Base-by-base conservation (phyloP, 2,329 filamentous ascomycete genomes). In the Aureobasidium zeae region DNA sequence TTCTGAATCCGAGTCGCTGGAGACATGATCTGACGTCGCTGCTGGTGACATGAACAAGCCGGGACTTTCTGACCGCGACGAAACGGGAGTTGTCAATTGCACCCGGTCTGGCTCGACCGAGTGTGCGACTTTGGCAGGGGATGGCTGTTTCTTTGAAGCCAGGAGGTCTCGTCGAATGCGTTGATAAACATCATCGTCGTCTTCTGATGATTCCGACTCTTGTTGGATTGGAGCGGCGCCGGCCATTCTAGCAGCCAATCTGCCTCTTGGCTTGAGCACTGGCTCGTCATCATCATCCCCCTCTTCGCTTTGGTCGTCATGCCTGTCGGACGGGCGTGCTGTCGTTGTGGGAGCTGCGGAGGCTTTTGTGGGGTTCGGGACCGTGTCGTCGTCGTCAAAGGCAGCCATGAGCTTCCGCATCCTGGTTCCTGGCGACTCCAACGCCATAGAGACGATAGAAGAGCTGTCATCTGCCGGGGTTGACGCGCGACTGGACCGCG, bases 161-260 rank as follows among this genome's bases (percentile, higher is more conserved):
- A 65, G 55, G 10, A 74, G 55, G 55, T 69, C 61, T 52, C 63
- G 67, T 53, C 58, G 69, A 33, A 71, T 62, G 16, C 61, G 60
- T 28, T 63, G 55, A 46, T 64, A 65, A 6, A 68, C 67, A 25
- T 57, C 47, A 8, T 54, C 53, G 10, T 57, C 53, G 26, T 56
- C 53, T 9, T 17, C 32, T 12, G 21, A 52, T 10, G 52, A 48
- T 21, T 52, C 34, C 8, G 39, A 47, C 19, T 57, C 26, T 51
- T 53, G 48, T 22, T 46, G 34, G 7, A 44, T 32, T 29, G 52
- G 41, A 36, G 35, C 16, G 5, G 12, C 21, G 30, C 58, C 71
- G 49, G 74, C 71, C 71, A 86, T 77, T 39, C 76, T 70, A 12
- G 80, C 71, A 10, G 80, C 80, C 52, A 85, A 67, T 41, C 74